Conservation (phyloP, 1,284 basidiomycete species). For the Apiotrichum sp. region DNA sequence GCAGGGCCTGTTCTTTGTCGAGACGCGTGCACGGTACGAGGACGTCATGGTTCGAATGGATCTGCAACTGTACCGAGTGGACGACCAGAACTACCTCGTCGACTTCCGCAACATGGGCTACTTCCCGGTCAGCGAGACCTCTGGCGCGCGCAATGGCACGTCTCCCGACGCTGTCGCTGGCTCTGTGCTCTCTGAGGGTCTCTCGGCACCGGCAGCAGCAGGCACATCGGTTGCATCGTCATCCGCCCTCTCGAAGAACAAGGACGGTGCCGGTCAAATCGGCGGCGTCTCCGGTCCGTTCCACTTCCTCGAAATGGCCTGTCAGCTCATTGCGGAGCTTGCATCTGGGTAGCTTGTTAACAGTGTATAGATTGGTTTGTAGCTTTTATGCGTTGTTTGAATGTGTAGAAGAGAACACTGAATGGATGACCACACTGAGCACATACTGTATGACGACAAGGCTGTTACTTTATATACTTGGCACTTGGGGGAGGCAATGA, state of each 20-base stretch:
- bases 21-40: conserved; percentile 82
- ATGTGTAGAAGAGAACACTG: too few species aligned
- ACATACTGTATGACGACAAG: too few species aligned
- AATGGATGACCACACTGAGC: too few species aligned
- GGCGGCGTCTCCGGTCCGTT: conserved; percentile 82
- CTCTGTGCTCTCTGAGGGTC: not conserved
- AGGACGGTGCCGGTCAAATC: conserved; percentile 49
- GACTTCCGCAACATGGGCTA: conserved; percentile 97
- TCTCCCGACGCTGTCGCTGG: conserved; percentile 48
- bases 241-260: conserved; percentile 3
- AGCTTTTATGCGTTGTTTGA: conserved; percentile 4
- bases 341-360: conserved; percentile 21
- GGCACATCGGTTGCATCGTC: not conserved
- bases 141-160: conserved; percentile 57
- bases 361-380: conserved; percentile 1
- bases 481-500: too few species aligned
- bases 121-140: conserved; percentile 53
- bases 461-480: too few species aligned
- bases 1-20: conserved; percentile 78
- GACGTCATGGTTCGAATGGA: conserved; percentile 96
- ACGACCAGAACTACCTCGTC: conserved; percentile 91
- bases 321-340: conserved; percentile 53
- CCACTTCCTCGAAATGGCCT: conserved; percentile 95
- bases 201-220: not conserved
- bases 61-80: conserved; percentile 91